Base-by-base conservation (phyloP, 139 green algal species). In the Axilococcus clingmanii region DNA sequence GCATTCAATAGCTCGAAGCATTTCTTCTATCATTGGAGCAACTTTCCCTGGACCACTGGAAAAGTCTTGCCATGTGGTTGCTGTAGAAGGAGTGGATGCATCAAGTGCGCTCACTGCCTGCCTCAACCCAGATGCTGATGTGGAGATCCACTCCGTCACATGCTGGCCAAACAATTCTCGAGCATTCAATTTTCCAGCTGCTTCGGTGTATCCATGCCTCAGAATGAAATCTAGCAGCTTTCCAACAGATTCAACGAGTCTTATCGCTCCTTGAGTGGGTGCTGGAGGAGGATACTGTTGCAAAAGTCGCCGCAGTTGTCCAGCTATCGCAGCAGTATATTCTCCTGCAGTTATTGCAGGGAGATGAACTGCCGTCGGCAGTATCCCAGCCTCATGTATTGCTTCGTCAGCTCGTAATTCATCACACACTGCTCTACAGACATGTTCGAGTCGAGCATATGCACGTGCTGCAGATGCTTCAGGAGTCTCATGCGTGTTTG, bases 21-120 rank as follows among this genome's bases (percentile, higher is more conserved):
- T 75, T 40, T 66, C 69, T 49, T 69, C 69, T 34, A 79, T 64
- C 35, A 81, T 59, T 15, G 65, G 65, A 7, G 60, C 59, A 44
- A 79, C 57, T 17, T 37, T 29, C 46, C 43, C 44, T 57, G 57
- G 37, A 47, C 64, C 14, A 48, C 57, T 1, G 28, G 34, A 20
- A n/a, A 40, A 48, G 38, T 62, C 64, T 51, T 42, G 29, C 56
- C 56, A 62, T 14, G 34, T 42, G 23, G 32, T 37, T 27, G 53
- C 27, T 25, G 48, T 45, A 4, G 51, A 25, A 7, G 48, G 47
- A 22, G 49, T 50, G 8, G 54, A 43, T 42, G 6, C 14, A 28
- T 80, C 72, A 43, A 80, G 37, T 20, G 44, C 35, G 20, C 49
- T 52, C 47, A 67, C 68, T 22, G 48, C 33, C 27, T 47, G 31